Evolutionary conservation across 805 yeast genomes (phyloP), one percentile per base, ranked within the genome.

Genomic region (Candida boleticola): DNA sequence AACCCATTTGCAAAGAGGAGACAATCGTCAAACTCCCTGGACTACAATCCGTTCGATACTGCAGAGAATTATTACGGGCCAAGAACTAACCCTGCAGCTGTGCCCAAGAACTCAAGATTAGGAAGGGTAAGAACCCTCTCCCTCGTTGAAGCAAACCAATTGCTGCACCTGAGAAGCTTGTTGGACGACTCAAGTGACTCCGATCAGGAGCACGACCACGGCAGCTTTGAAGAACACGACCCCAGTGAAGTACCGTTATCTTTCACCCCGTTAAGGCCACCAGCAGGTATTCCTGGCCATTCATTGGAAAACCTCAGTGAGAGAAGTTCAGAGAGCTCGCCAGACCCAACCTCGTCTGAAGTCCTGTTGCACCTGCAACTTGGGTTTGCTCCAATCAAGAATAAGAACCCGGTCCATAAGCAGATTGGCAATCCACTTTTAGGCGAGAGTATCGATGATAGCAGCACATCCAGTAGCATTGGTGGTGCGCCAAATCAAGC

Each of bases 51-150:
- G 0, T 82, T 71, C 48, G 82, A 83, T 14, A 62, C 67, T n/a
- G 76, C 92, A 0, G 90, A 83, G 37, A 67, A 74, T 20, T 85
- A 85, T 58, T 85, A 85, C 59, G 86, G 87, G 3, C 80, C 85
- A 1, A 58, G 58, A 25, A 79, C 80, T 2, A 79, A 78, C 53
- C 86, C 85, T 1, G 57, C 76, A 19, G 71, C 64, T 50, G 65
- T 72, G 1, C 57, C 58, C 26, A 62, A 59, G 42, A 54, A 59
- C 34, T 64, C 76, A 14, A 64, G 61, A 44, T 64, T 72, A 31
- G 79, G 76, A 21, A 63, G 85, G 42, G 71, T 76, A 2, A 66
- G 89, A 51, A 82, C 89, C 0, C 68, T 76, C 70, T 75, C 82
- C 37, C 73, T 74, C 26, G 50, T 60, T 29, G 73, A 53, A 36